Evolutionary conservation across 257 asterid genomes (phyloP).

Genomic region (Paraleonurus japonicus): DNA sequence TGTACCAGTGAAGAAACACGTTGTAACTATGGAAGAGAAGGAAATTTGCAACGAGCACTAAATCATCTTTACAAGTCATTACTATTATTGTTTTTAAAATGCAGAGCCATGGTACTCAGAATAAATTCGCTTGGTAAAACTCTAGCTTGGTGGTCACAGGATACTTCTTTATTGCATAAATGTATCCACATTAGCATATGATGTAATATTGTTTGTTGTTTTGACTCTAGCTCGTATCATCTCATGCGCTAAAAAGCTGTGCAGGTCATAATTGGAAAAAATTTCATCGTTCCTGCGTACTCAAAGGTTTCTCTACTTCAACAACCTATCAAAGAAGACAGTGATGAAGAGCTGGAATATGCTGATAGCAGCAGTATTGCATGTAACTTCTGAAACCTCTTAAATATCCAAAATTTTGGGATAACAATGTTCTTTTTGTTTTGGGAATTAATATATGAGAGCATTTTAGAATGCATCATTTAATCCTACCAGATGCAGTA

Average conservation of each 20-base stretch:
- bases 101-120: conserved; percentile 15
- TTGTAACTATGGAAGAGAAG: conserved; percentile 1
- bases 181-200: neutral
- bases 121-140: conserved; percentile 2
- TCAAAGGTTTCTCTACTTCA: conserved; percentile 86
- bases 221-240: conserved; percentile 25
- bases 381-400: conserved; percentile 49
- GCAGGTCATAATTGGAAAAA: conserved; percentile 79
- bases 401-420: neutral
- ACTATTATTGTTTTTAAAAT: neutral
- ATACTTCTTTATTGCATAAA: neutral
- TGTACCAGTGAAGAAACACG: neutral
- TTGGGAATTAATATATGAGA: neutral
- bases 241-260: conserved; percentile 26
- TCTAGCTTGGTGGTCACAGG: neutral
- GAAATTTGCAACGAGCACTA: conserved; percentile 2
- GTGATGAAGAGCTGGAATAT: conserved; percentile 99
- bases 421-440: neutral
- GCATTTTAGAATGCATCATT: conserved; percentile 3
- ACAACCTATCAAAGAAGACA: conserved; percentile 89
- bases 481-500: neutral
- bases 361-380: conserved; percentile 73
- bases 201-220: conserved; percentile 19
- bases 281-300: conserved; percentile 80
- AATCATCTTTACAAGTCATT: neutral